phyloP scores from a whole-genome alignment of 2,329 filamentous ascomycete species.

The Emericellopsis cladophorae region DNA sequence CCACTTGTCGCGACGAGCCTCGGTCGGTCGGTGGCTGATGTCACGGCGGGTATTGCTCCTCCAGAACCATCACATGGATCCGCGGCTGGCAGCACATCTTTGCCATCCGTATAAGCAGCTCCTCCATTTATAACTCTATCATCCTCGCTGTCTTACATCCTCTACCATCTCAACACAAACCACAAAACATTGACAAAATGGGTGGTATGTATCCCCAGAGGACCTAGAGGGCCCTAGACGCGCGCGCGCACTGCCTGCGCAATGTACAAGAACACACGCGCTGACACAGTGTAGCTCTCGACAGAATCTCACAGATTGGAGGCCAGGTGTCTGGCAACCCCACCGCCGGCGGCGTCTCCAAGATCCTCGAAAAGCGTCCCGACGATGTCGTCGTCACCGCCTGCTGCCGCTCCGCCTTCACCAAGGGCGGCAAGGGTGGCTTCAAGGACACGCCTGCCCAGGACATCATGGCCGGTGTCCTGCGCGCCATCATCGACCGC shows the following conservation, averaged over 20 bases:
- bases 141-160: background rate
- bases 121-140: background rate
- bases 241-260: background rate
- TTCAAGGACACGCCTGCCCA: conserved; percentile 90
- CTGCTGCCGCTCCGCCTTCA: conserved; percentile 82
- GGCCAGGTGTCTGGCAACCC: conserved; percentile 52
- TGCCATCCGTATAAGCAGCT: background rate
- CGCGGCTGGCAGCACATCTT: too few relatives aligned
- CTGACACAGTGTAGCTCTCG: conserved; percentile 30
- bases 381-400: conserved; percentile 84
- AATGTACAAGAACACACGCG: background rate
- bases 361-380: conserved; percentile 51
- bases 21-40: too few relatives aligned
- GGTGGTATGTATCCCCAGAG: conserved; percentile 8
- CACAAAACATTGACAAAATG: conserved; percentile 5
- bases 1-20: too few relatives aligned
- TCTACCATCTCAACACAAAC: background rate
- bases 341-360: conserved; percentile 35
- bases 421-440: conserved; percentile 81
- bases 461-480: conserved; percentile 73
- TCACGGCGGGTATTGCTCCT: too few relatives aligned
- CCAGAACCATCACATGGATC: too few relatives aligned
- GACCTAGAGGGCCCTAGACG: too few relatives aligned
- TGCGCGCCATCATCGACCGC: conserved; percentile 69
- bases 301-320: conserved; percentile 47